Conservation (phyloP, 148 eudicot genomes). For the Rhododendron ovatum region DNA sequence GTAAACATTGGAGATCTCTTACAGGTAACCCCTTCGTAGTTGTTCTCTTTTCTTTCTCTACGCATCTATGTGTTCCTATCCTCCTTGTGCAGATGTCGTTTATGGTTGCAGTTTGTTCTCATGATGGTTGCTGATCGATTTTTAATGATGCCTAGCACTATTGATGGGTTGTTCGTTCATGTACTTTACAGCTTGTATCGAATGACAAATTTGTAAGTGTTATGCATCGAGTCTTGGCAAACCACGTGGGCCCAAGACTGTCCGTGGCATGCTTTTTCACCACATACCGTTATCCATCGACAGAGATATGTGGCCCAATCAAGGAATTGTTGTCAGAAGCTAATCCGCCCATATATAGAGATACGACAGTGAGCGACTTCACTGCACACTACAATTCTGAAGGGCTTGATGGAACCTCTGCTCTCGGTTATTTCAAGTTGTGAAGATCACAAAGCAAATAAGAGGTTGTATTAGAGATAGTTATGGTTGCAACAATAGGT, state of each 20-base stretch:
- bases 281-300: neutral
- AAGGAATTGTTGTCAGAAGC: constrained; percentile 17
- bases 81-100: too few species aligned
- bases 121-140: neutral
- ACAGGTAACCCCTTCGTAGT: constrained; percentile 12
- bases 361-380: constrained; percentile 4
- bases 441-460: neutral
- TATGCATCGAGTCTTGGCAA: constrained; percentile 24
- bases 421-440: constrained; percentile 10
- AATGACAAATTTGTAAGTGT: constrained; percentile 28
- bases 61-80: neutral
- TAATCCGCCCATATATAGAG: constrained; percentile 8
- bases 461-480: neutral
- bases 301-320: constrained; percentile 10
- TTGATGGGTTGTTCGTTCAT: neutral
- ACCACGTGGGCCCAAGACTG: constrained; percentile 22
- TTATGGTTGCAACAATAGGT: neutral
- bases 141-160: neutral
- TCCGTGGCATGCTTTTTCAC: constrained; percentile 30
- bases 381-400: neutral
- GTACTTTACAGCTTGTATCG: constrained; percentile 16
- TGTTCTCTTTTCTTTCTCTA: neutral
- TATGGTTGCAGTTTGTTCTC: neutral
- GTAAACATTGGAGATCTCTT: constrained; percentile 43
- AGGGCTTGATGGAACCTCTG: constrained; percentile 11